phyloP scores from a whole-genome alignment of 108 stramenopile genomes.

The Fistulifera solaris region DNA sequence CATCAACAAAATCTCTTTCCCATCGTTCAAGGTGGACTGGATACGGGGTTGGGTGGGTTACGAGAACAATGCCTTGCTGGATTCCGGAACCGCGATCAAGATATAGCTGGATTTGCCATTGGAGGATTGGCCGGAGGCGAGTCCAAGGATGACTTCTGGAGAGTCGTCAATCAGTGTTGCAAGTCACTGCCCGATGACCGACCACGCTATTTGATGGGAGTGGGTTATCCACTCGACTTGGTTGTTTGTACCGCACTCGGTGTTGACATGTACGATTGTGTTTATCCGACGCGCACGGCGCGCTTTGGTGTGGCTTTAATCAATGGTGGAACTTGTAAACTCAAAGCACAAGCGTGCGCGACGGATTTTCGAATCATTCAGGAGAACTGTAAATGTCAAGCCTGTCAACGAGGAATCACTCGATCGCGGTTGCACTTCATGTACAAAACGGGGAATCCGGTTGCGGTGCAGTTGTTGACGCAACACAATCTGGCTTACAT shows the following conservation, averaged over 20 bases:
- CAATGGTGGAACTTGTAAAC: slow-evolving; percentile 53
- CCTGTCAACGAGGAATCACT: slow-evolving; percentile 59
- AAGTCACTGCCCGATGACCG: slow-evolving; percentile 77
- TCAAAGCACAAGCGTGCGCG: slow-evolving; percentile 71
- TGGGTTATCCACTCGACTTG: slow-evolving; percentile 96
- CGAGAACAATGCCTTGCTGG: slow-evolving; percentile 88
- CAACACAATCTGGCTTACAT: slow-evolving; percentile 95
- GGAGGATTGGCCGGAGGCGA: slow-evolving; percentile 97
- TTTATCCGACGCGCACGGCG: slow-evolving; percentile 97
- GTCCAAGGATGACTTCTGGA: slow-evolving; percentile 95
- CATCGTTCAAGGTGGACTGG: slow-evolving; percentile 97
- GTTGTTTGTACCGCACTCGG: slow-evolving; percentile 96
- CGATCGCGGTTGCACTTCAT: slow-evolving; percentile 69
- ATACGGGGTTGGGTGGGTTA: slow-evolving; percentile 78
- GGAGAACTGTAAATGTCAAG: slow-evolving; percentile 68
- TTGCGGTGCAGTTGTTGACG: slow-evolving; percentile 84
- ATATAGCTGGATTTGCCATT: slow-evolving; percentile 95
- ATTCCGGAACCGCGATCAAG: slow-evolving; percentile 64
- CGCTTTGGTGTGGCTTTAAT: slow-evolving; percentile 92
- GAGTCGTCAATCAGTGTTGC: slow-evolving; percentile 90
- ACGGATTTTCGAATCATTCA: slow-evolving; percentile 52
- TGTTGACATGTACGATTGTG: slow-evolving; percentile 98
- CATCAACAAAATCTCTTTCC: slow-evolving; percentile 84
- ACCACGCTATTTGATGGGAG: slow-evolving; percentile 96
- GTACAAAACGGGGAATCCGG: slow-evolving; percentile 63